Evolutionary conservation across 495 filamentous ascomycete species (phyloP).

Genomic region (Physcia stellaris): DNA sequence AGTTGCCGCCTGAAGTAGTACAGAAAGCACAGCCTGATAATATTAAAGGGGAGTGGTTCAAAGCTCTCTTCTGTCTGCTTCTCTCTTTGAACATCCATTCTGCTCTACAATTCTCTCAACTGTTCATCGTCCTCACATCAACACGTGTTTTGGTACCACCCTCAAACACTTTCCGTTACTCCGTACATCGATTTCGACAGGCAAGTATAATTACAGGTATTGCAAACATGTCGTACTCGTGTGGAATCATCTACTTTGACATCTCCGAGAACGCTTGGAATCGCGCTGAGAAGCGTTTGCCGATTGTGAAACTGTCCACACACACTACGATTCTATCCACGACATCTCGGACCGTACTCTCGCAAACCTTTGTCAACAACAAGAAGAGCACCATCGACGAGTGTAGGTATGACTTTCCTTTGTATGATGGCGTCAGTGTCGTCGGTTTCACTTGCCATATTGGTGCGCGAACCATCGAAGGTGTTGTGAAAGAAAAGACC

Average conservation of each 20-base stretch:
- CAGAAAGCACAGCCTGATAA: too few species aligned
- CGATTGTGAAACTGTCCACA: slow-evolving; percentile 35
- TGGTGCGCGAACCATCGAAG: slow-evolving; percentile 32
- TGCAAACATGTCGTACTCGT: slow-evolving; percentile 1
- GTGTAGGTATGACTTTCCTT: slow-evolving; percentile 50
- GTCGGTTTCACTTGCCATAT: slow-evolving; percentile 46
- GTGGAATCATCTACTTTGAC: slow-evolving; percentile 8
- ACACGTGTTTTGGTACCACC: too few species aligned
- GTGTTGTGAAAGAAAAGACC: slow-evolving; percentile 47
- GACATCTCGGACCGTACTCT: slow-evolving; percentile 43
- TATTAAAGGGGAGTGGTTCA: too few species aligned
- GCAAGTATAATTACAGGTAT: too few species aligned
- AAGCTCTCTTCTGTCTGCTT: too few species aligned
- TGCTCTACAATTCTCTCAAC: too few species aligned
- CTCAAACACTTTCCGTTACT: too few species aligned
- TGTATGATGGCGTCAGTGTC: slow-evolving; percentile 54
- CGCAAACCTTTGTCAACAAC: slow-evolving; percentile 47
- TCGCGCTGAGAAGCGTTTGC: slow-evolving; percentile 29
- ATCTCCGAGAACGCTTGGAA: neutral
- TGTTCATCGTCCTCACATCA: too few species aligned
- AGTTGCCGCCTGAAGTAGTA: too few species aligned
- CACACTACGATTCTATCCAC: slow-evolving; percentile 40
- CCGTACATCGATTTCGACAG: too few species aligned
- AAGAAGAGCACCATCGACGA: slow-evolving; percentile 31
- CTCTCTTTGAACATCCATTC: too few species aligned